Percentiles rank a stretch among this genome's conserved stretches.
These are phyloP conservation scores for Pugionium dolabratum DNA, from an alignment of 345 rosid genomes.

Conservation along the genomic window DNA sequence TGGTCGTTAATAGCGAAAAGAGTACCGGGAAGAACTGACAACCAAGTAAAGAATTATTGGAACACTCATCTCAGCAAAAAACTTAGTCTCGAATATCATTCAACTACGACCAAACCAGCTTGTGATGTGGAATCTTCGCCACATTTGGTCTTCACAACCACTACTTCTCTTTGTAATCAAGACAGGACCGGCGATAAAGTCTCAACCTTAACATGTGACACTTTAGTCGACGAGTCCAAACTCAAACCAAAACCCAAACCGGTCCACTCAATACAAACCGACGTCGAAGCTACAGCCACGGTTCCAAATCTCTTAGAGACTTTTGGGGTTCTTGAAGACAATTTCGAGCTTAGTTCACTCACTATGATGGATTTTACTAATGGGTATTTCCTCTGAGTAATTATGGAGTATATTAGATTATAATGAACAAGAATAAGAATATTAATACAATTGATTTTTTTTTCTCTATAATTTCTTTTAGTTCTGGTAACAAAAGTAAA, in stretches of 20 bases:
- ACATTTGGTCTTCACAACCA: constrained; percentile 18
- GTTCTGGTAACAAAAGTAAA: not conserved
- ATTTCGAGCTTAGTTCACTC: constrained; percentile 42
- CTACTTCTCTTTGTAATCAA: constrained; percentile 21
- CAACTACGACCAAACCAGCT: constrained; percentile 14
- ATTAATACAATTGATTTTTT: not conserved
- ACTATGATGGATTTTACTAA: constrained; percentile 47
- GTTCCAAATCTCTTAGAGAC: constrained; percentile 34
- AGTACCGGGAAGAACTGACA: constrained; percentile 54
- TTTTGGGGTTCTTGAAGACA: constrained; percentile 46
- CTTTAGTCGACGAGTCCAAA: constrained; percentile 10
- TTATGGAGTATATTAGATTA: constrained; percentile 16
- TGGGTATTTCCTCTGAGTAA: constrained; percentile 37
- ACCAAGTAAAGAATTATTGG: constrained; percentile 55
- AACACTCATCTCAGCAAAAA: constrained; percentile 45
- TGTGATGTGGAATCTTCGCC: constrained; percentile 19
- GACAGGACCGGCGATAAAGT: not conserved
- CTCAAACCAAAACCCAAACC: constrained; percentile 27
- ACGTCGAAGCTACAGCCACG: constrained; percentile 30
- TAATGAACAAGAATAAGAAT: constrained; percentile 24
- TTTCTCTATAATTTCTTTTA: not conserved
- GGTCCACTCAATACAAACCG: constrained; percentile 4
- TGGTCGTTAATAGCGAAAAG: constrained; percentile 52
- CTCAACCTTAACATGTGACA: constrained; percentile 15
- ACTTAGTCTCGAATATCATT: constrained; percentile 41